These are phyloP conservation scores for Clavariopsis aquatica DNA, from an alignment of 495 filamentous ascomycete genomes.

Conservation along the genomic window DNA sequence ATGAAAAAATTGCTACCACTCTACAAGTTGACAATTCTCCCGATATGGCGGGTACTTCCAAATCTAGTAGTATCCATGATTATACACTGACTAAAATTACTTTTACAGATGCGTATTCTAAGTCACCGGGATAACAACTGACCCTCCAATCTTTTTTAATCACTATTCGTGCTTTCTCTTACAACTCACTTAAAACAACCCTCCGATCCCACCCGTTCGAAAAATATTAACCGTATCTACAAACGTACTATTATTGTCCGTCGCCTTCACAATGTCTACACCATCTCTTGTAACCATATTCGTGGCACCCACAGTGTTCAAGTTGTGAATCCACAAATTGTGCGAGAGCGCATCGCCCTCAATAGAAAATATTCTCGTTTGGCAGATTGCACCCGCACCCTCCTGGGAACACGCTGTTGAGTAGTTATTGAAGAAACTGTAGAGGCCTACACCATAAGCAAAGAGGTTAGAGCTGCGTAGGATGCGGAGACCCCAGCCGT, in stretches of 20 bases:
- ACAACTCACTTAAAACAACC: background rate
- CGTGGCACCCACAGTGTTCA: conserved; percentile 54
- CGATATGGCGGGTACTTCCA: no score
- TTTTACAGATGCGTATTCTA: no score
- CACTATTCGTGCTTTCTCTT: no score
- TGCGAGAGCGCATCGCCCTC: conserved; percentile 39
- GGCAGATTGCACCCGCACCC: conserved; percentile 56
- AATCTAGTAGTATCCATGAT: no score
- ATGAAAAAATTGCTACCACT: no score
- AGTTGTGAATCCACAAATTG: conserved; percentile 49
- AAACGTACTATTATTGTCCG: conserved; percentile 59
- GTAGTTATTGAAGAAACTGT: conserved; percentile 46
- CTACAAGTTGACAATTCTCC: no score
- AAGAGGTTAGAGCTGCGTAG: conserved; percentile 58
- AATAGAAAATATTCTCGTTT: conserved; percentile 62
- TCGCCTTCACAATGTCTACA: conserved; percentile 50
- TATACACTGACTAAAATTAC: no score
- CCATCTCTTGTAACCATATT: conserved; percentile 55
- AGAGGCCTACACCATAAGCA: conserved; percentile 52
- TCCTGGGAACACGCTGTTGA: conserved; percentile 49
- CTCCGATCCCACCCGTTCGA: conserved; percentile 8
- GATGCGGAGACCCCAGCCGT: conserved; percentile 68
- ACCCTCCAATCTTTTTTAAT: background rate
- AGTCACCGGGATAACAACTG: no score
- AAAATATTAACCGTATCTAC: conserved; percentile 30